Base-by-base conservation (phyloP, 169 alveolate species). In the Theileria parva region DNA sequence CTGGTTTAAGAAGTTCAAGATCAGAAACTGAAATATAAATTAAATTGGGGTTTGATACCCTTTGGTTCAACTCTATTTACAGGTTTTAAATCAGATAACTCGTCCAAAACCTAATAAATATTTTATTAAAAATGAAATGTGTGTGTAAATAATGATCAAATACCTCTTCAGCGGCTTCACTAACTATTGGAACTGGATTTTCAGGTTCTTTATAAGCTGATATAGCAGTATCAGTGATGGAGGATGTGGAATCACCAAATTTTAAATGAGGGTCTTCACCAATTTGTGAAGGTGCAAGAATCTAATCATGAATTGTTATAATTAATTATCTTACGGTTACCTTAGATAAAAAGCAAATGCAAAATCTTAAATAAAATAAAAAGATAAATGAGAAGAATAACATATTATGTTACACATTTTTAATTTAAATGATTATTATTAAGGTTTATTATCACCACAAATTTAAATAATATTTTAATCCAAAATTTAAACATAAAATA, bases 181-280 rank as follows among this genome's bases (percentile, higher is more conserved):
- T 39, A 21, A 23, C 37, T 3, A 15, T 25, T 2, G 67, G 67
- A 8, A 28, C 21, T 59, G 28, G 48, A 3, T 73, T 53, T 28
- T 53, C 67, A 0, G 28, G 39, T 15, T 73, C 80, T 73, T 73
- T 53, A 25, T 17, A 17, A 15, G 71, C 53, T 5, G 80, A 39
- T 23, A 51, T 19, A 59, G 48, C 8, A 25, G 57, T 51, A 57
- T 73, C 63, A 3, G 63, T 59, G 11, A 73, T 73, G 7, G 69
- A 25, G 6, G 80, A 61, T 2, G 34, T 6, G n/a, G 80, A 30
- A 61, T 51, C 71, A 13, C 80, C 80, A 1, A 73, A n/a, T 61
- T 73, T 15, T 39, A 73, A 13, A 17, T 53, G 59, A 73, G 25
- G 69, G 34, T 73, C 80, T 34, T 73, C 80, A 17, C 53, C 77